Percentiles rank a stretch among this genome's conserved stretches.
Conservation (phyloP, 495 filamentous ascomycete species). For the Umbilicaria muhlenbergii region DNA sequence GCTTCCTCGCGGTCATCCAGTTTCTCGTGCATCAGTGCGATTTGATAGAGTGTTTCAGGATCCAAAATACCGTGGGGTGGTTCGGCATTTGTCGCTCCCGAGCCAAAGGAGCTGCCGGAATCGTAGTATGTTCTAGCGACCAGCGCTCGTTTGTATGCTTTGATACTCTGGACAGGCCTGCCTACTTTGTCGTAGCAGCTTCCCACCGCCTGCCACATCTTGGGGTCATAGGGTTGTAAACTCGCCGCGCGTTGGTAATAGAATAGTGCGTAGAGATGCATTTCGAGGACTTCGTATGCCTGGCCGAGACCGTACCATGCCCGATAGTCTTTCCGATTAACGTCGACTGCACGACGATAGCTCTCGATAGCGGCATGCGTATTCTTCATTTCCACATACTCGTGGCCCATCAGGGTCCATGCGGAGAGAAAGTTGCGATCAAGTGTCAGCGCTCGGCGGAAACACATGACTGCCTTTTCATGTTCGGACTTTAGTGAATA, state of each 20-base stretch:
- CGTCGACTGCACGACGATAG: slow-evolving; percentile 89
- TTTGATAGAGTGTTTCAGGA: slow-evolving; percentile 77
- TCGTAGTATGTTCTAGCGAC: slow-evolving; percentile 72
- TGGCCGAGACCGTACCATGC: slow-evolving; percentile 98
- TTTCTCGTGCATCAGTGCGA: slow-evolving; percentile 76
- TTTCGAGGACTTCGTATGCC: slow-evolving; percentile 94
- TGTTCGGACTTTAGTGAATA: slow-evolving; percentile 86
- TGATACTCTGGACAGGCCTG: slow-evolving; percentile 71
- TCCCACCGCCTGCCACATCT: slow-evolving; percentile 97
- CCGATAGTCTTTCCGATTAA: slow-evolving; percentile 92
- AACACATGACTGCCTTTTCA: slow-evolving; percentile 97
- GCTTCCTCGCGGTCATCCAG: slow-evolving; percentile 62
- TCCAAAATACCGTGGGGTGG: slow-evolving; percentile 48
- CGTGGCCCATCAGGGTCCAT: slow-evolving; percentile 98
- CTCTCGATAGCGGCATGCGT: slow-evolving; percentile 97
- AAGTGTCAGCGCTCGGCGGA: slow-evolving; percentile 86
- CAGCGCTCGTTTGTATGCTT: slow-evolving; percentile 83
- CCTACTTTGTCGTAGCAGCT: slow-evolving; percentile 80
- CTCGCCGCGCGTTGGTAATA: slow-evolving; percentile 95
- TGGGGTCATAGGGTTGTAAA: slow-evolving; percentile 79
- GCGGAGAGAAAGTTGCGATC: slow-evolving; percentile 85
- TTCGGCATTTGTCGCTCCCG: slow-evolving; percentile 8
- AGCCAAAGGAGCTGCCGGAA: slow-evolving; percentile 20
- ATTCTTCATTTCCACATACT: slow-evolving; percentile 98
- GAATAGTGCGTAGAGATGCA: slow-evolving; percentile 91